Conservation (phyloP, 2,329 filamentous ascomycete species). For the Lecanicillium sp. region DNA sequence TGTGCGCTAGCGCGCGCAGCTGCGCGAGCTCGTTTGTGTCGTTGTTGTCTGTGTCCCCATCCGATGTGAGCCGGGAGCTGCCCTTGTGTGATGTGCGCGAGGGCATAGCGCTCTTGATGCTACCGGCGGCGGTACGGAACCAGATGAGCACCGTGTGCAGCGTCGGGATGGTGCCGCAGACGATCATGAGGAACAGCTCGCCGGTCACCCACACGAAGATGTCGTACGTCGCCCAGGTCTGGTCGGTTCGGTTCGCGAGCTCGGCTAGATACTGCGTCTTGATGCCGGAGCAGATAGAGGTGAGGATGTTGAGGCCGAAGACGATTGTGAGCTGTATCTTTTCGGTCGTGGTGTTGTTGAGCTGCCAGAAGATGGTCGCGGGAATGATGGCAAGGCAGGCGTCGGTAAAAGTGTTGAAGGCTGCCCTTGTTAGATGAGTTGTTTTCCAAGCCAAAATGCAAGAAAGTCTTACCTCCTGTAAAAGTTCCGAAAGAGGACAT, state of each 20-base stretch:
- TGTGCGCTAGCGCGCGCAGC: conserved; percentile 12
- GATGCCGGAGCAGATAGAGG: conserved; percentile 20
- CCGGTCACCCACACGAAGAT: conserved; percentile 20
- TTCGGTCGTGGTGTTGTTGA: conserved; percentile 71
- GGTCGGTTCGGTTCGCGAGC: conserved; percentile 19
- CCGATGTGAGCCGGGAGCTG: conserved; percentile 7
- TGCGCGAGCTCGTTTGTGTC: conserved; percentile 14
- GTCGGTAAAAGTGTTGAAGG: conserved; percentile 20
- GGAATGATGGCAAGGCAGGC: conserved; percentile 20
- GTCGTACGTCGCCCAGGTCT: conserved; percentile 20
- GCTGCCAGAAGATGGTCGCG: conserved; percentile 54
- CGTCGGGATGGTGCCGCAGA: conserved; percentile 19
- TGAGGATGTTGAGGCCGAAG: conserved; percentile 21
- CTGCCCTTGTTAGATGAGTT: conserved; percentile 3
- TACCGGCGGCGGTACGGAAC: conserved; percentile 9
- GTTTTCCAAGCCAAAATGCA: neutral
- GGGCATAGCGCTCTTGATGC: conserved; percentile 2
- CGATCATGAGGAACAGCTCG: conserved; percentile 21
- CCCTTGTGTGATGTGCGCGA: conserved; percentile 6
- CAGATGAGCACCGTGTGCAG: conserved; percentile 16
- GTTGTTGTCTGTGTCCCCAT: conserved; percentile 2
- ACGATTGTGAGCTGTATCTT: conserved; percentile 55
- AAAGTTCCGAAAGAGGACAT: conserved; percentile 18
- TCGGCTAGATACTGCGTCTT: conserved; percentile 20
- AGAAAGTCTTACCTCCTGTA: conserved; percentile 15